phyloP scores from a whole-genome alignment of 768 basidiomycete species.

The Dentipellis fragilis region DNA sequence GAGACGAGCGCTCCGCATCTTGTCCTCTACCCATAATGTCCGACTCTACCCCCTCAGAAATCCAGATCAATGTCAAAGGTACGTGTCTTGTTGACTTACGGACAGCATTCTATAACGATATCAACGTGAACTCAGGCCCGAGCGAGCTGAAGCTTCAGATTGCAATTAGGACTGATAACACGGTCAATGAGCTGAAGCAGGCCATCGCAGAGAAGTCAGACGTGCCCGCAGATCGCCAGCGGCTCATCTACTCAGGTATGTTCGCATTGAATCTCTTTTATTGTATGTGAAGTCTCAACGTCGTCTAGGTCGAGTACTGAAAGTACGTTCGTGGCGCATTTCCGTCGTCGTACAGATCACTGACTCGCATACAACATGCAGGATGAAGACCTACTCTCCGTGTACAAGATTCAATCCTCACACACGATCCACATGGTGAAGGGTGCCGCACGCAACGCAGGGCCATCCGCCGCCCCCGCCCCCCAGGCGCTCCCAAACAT shows the following conservation, averaged over 20 bases:
- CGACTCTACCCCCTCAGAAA: conserved; percentile 28
- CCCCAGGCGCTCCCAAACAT: conserved; percentile 66
- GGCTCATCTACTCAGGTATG: conserved; percentile 87
- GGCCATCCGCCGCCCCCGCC: conserved; percentile 25
- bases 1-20: not conserved
- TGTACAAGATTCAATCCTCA: conserved; percentile 83
- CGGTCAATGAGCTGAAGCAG: conserved; percentile 84
- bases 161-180: conserved; percentile 70
- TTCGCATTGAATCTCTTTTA: conserved; percentile 1
- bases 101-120: not conserved
- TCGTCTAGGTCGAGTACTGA: conserved; percentile 56
- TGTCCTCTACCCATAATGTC: not conserved
- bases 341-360: not conserved
- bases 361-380: conserved; percentile 19
- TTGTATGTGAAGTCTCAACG: not conserved
- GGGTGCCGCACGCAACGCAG: conserved; percentile 45
- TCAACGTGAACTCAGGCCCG: conserved; percentile 42
- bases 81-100: not conserved
- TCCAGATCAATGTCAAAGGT: conserved; percentile 68
- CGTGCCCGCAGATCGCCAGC: conserved; percentile 77
- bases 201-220: conserved; percentile 80
- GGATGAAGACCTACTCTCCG: conserved; percentile 75
- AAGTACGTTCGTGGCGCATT: conserved; percentile 29
- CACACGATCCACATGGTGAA: conserved; percentile 96
- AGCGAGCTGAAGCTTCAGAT: conserved; percentile 91